These are phyloP conservation scores for Cryptococcus sp. DNA, from an alignment of 1,284 basidiomycete genomes.

Conservation along the genomic window DNA sequence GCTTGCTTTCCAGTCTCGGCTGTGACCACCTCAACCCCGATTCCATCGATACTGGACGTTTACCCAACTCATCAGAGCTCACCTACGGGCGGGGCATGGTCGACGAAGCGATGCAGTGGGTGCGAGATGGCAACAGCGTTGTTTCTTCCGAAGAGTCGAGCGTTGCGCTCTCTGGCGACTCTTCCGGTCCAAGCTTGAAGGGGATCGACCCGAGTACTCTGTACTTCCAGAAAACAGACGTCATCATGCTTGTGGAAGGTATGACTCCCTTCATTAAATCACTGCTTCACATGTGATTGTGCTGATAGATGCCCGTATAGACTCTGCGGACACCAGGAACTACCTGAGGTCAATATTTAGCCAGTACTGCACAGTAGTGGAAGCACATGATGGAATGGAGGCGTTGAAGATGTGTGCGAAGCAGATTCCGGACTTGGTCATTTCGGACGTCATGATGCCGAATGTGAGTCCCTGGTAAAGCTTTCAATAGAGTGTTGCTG, in stretches of 20 bases:
- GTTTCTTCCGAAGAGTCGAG: constrained; percentile 24
- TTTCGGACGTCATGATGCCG: constrained; percentile 53
- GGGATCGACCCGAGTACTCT: constrained; percentile 41
- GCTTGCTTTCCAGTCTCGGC: constrained; percentile 25
- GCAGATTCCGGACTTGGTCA: constrained; percentile 38
- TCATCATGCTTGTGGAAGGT: constrained; percentile 46
- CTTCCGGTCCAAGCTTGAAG: constrained; percentile 14
- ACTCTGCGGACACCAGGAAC: constrained; percentile 33
- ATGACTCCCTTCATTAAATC: constrained; percentile 3
- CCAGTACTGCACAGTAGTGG: constrained; percentile 49
- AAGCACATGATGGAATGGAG: constrained; percentile 49
- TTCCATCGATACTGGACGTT: constrained; percentile 24
- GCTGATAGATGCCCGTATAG: constrained; percentile 9
- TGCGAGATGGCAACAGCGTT: constrained; percentile 19
- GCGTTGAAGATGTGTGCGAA: constrained; percentile 42
- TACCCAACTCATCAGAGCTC: constrained; percentile 1
- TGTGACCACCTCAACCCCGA: constrained; percentile 37
- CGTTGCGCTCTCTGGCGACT: constrained; percentile 12
- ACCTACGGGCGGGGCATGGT: constrained; percentile 40
- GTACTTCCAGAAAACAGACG: constrained; percentile 44
- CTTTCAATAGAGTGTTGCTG: not conserved
- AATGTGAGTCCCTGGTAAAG: constrained; percentile 21
- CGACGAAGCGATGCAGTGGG: constrained; percentile 47
- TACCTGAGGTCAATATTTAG: constrained; percentile 46
- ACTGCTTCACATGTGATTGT: not conserved